Base-by-base conservation (phyloP, 2,329 filamentous ascomycete genomes). In the Botrytis aclada region DNA sequence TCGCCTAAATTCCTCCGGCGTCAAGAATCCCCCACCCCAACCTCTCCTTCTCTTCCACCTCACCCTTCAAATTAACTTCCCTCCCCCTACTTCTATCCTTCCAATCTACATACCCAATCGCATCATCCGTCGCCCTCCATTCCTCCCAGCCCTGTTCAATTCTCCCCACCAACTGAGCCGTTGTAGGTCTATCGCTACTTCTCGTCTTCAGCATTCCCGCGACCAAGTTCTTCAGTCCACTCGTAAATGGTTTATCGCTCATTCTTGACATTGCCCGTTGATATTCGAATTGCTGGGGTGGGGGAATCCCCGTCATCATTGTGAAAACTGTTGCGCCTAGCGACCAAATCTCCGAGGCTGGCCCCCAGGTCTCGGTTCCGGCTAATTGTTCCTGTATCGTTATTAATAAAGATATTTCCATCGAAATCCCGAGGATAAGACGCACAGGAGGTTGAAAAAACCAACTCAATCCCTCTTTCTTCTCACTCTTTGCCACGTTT, bases 251-350 rank as follows among this genome's bases (percentile, higher is more conserved):
- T 47, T 76, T 76, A 25, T 80, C 78, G 37, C 74, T 76, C 75
- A 80, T 76, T 0, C 78, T 74, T 0, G 78, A 79, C 39, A 78
- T 75, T n/a, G 76, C 74, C 76, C 76, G 78, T 25, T 77, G 56
- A 51, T 78, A 77, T 16, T 74, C 66, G 32, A 75, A 77, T 51
- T 72, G 63, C 20, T 77, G 71, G 3, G 78, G 75, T 1, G 79
- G 79, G 9, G 79, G 77, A 10, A 79, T 78, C 4, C 78, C 78
- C 1, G 77, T 78, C 78, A 80, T 80, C 79, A 80, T 80, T 0
- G 71, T 74, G 69, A 78, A 80, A 64, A 80, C 58, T 3, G 76
- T 75, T 29, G 79, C 79, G 2, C 79, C 79, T 2, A 80, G 69
- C 8, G 76, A 70, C 75, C 76, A 80, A 47, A 80, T 76, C 63